phyloP scores from a whole-genome alignment of 1,284 basidiomycete species.

The Neotropicomus parvogracilis region DNA sequence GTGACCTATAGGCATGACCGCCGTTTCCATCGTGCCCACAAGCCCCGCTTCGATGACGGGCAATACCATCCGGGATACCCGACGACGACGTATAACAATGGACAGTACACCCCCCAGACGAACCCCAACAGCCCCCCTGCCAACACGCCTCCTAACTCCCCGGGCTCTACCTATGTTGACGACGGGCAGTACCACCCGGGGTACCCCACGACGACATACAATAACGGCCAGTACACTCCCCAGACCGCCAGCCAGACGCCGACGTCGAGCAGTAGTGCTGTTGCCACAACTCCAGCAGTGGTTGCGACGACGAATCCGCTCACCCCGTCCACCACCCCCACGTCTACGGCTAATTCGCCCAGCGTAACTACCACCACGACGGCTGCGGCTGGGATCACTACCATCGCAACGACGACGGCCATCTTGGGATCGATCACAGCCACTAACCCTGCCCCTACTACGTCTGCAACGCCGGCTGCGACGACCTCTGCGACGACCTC shows the following conservation, averaged over 20 bases:
- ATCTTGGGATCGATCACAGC: background rate
- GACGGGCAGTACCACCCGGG: slow-evolving; percentile 20
- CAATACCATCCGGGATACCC: slow-evolving; percentile 23
- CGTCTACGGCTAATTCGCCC: background rate
- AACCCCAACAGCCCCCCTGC: background rate
- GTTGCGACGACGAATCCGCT: background rate
- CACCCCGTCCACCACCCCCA: slow-evolving; percentile 1
- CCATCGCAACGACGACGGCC: background rate
- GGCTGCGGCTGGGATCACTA: background rate
- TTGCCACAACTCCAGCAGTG: background rate
- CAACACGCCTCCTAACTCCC: no score
- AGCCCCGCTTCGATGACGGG: slow-evolving; percentile 19
- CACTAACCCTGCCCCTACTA: background rate
- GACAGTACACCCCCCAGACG: slow-evolving; percentile 5
- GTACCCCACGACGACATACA: slow-evolving; percentile 12
- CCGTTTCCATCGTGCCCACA: slow-evolving; percentile 15
- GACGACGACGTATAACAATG: slow-evolving; percentile 14
- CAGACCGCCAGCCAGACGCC: background rate
- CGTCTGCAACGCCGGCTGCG: background rate
- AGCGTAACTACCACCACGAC: no score
- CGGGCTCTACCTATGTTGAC: slow-evolving; percentile 1
- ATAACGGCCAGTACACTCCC: slow-evolving; percentile 15
- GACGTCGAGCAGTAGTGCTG: background rate
- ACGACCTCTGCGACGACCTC: background rate
- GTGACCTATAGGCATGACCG: slow-evolving; percentile 7